Evolutionary conservation across 176 grass and related monocot genomes (phyloP).

Genomic region (Bromus sterilis): DNA sequence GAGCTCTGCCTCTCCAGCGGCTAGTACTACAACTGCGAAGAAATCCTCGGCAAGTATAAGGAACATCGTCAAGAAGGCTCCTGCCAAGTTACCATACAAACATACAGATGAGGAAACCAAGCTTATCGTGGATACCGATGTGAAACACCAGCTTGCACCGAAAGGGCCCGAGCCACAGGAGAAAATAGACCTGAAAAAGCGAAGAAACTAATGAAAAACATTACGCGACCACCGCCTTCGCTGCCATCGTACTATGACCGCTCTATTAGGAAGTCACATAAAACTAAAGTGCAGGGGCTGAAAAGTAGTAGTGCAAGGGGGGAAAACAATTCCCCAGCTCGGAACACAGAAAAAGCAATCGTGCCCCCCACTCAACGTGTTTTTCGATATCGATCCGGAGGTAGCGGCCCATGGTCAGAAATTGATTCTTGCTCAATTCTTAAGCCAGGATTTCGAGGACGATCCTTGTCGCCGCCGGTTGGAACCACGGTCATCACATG

Average conservation of each 20-base stretch:
- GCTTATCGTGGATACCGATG: not conserved
- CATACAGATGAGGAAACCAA: no score
- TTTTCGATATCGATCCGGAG: not conserved
- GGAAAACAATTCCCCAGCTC: not conserved
- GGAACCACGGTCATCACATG: no score
- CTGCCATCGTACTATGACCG: not conserved
- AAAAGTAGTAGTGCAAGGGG: not conserved
- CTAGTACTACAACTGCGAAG: no score
- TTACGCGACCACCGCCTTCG: not conserved
- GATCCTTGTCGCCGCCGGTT: no score
- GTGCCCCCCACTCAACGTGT: not conserved
- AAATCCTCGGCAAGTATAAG: not conserved
- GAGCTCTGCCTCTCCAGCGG: no score
- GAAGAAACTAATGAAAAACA: no score
- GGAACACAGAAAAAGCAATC: not conserved
- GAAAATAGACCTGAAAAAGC: no score
- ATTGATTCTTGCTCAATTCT: not conserved
- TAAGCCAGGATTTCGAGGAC: no score
- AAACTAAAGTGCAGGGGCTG: not conserved
- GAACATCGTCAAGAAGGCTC: not conserved
- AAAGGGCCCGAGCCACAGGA: not conserved
- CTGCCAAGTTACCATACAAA: no score
- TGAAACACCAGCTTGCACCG: not conserved
- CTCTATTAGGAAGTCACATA: not conserved
- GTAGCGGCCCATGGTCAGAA: no score